Evolutionary conservation across 2,329 filamentous ascomycete genomes (phyloP), one percentile per base, ranked within the genome.

Genomic region (Atkinsonella texensis): DNA sequence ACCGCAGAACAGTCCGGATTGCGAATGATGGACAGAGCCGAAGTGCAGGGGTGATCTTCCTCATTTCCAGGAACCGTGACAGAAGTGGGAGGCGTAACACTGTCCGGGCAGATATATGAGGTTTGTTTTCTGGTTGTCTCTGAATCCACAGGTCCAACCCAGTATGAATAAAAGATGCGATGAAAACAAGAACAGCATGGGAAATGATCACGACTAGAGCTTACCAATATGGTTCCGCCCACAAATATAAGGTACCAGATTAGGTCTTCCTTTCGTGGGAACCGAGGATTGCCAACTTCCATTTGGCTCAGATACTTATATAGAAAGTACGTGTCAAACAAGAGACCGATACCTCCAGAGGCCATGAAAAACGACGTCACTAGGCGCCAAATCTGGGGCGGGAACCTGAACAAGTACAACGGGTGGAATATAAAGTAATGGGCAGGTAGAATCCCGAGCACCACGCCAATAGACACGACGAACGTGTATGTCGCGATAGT

Each of bases 61-160:
- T 88, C 84, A 74, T 70, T 82, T 86, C 74, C 83, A 88, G 84
- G 84, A 88, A 88, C 84, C 84, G 84, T 74, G 77, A 84, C 83
- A 87, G 83, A 74, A 80, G 84, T 77, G 63, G 68, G 28, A 68
- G 70, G 77, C 70, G 68, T 56, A 63, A 64, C 74, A 75, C 84
- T 86, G 84, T 80, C 78, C 84, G 84, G 84, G 84, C 84, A 88
- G 84, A 86, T 86, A 82, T 75, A 74, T 73, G 76, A 79, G 76
- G 69, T 52, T 71, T 66, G 32, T 53, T 56, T 52, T 11, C 31
- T 35, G 46, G 28, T 43, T 33, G 5, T 32, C 23, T 43, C 17
- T 20, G 33, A 46, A 28, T 6, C 28, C 28, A 28, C 28, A 28
- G 28, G 7, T 28, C 28, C 28, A 28, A 28, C 28, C 1, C 28